These are phyloP conservation scores for Strobilomyces dryophilus DNA, from an alignment of 768 basidiomycete genomes.

Conservation along the genomic window DNA sequence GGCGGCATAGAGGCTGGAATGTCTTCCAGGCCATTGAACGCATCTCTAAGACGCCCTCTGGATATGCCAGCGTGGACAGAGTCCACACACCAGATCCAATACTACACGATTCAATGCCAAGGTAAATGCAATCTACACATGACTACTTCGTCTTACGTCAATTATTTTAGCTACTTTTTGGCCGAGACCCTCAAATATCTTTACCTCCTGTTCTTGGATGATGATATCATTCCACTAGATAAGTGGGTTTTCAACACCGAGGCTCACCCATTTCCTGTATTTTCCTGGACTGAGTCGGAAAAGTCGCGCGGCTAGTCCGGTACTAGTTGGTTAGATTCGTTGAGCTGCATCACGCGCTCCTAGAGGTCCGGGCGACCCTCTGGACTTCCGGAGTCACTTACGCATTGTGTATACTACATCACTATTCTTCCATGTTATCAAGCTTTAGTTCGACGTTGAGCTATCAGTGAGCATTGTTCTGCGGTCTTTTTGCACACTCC, in stretches of 20 bases:
- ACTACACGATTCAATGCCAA: constrained; percentile 65
- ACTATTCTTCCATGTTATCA: background rate
- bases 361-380: background rate
- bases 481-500: no score
- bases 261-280: constrained; percentile 76
- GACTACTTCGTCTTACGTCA: background rate
- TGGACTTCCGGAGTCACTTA: background rate
- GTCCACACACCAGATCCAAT: constrained; percentile 42
- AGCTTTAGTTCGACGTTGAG: no score
- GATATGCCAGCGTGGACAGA: constrained; percentile 56
- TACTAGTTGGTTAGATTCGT: background rate
- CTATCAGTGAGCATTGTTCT: no score
- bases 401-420: background rate
- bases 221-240: constrained; percentile 52
- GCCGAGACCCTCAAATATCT: constrained; percentile 70
- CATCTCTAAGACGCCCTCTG: constrained; percentile 51
- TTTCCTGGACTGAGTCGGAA: constrained; percentile 57
- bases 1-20: constrained; percentile 69
- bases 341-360: background rate
- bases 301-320: constrained; percentile 16
- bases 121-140: constrained; percentile 38
- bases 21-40: constrained; percentile 66
- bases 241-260: constrained; percentile 66
- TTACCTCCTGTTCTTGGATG: constrained; percentile 63
- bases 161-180: constrained; percentile 41